A percentile compares a stretch with the other conserved stretches of the same genome.
phyloP scores from a whole-genome alignment of 2,329 filamentous ascomycete genomes.

The Kalmusia sp. region DNA sequence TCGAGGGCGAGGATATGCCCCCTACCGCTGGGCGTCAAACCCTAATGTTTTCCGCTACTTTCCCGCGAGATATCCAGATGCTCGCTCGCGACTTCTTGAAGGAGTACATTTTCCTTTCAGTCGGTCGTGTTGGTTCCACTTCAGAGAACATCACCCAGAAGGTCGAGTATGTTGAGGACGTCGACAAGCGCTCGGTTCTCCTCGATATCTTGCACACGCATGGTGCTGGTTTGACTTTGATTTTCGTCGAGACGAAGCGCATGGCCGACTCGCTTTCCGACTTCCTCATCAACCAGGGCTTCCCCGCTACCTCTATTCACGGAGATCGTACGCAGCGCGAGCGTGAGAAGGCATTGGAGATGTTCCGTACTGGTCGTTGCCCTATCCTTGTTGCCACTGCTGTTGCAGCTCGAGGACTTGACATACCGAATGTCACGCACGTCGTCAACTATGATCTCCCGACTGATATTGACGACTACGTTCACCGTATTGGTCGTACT shows the following conservation, averaged over 20 bases:
- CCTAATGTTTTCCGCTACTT: constrained; percentile 99
- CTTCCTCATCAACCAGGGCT: constrained; percentile 97
- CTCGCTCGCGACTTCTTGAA: constrained; percentile 98
- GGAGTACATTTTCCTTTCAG: constrained; percentile 98
- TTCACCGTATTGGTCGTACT: constrained; percentile 99
- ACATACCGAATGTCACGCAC: constrained; percentile 96
- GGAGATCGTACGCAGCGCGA: constrained; percentile 98
- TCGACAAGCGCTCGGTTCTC: constrained; percentile 96
- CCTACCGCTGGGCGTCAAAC: constrained; percentile 83
- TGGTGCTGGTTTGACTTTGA: constrained; percentile 85
- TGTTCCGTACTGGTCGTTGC: constrained; percentile 95
- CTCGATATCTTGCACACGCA: constrained; percentile 97
- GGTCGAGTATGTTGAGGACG: constrained; percentile 95
- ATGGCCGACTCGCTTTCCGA: constrained; percentile 98
- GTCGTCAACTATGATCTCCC: constrained; percentile 99
- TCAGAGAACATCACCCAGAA: constrained; percentile 99
- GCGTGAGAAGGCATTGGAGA: constrained; percentile 96
- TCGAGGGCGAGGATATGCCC: constrained; percentile 98
- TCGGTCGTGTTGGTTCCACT: constrained; percentile 96
- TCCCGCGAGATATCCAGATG: constrained; percentile 99
- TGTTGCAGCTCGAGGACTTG: constrained; percentile 85
- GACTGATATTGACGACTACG: constrained; percentile 98
- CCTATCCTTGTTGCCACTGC: constrained; percentile 97
- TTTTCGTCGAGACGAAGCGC: constrained; percentile 99
- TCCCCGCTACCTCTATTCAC: constrained; percentile 98